Evolutionary conservation across 1,139 yeast genomes (phyloP), one percentile per base, ranked within the genome.

Genomic region (Magnusiomyces ingens): DNA sequence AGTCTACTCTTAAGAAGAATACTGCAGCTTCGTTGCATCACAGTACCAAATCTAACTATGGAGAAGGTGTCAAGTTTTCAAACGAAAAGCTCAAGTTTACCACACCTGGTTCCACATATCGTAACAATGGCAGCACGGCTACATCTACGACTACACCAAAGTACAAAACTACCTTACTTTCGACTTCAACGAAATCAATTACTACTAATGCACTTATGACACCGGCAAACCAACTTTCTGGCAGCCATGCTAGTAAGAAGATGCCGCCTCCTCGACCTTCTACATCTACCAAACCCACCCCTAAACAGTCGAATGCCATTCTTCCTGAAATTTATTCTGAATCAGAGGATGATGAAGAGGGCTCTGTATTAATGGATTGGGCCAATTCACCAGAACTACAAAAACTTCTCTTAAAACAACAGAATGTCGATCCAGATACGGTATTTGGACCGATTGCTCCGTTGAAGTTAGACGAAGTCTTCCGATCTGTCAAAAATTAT

Each of bases 371-470:
- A 41, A 78, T 81, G 55, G 78, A 77, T 42, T 87, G 95, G 95
- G 95, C 93, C 0, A 75, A 77, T 55, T 76, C 88, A 0, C 85
- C 88, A 1, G 82, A 78, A 56, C 71, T 85, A 48, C 75, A 77
- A 44, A 71, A 71, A 52, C 71, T 77, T 42, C 72, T 88, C 45
- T 67, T 75, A 46, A 70, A 74, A 49, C 95, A 87, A 65, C 80
- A 78, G 57, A 68, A 70, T 18, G 71, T 84, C 55, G 85, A 90
- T 64, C 96, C 96, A 0, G 80, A 77, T 53, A 66, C 76, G 2
- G 79, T 90, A 1, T 90, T 91, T 73, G 96, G 96, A 0, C 85
- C 87, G 13, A 78, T 85, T 26, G 85, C 87, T 0, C 81, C 82
- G 2, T 70, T 87, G 55, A 79, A 82, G 48, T 78, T 87, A 66